Conservation (phyloP, 768 basidiomycete species). For the Kwoniella bestiolae region DNA sequence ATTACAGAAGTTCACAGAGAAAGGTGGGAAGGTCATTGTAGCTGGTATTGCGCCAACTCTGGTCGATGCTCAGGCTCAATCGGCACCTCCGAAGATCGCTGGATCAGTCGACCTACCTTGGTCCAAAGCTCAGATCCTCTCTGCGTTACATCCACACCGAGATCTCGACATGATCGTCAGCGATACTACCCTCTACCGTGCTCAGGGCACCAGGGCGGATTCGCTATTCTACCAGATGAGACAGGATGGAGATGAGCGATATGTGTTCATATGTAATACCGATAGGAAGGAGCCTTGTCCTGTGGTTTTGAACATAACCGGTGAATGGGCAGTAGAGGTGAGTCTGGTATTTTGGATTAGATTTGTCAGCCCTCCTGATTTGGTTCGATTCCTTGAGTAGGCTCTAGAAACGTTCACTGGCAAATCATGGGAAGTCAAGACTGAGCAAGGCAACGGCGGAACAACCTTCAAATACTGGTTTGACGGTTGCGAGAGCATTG, state of each 20-base stretch:
- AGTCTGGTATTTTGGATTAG: conserved; percentile 1
- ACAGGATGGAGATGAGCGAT: conserved; percentile 33
- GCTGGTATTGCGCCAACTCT: conserved; percentile 33
- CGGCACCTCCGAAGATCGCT: background rate
- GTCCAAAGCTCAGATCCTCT: conserved; percentile 29
- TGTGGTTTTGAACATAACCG: conserved; percentile 19
- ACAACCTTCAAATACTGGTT: conserved; percentile 37
- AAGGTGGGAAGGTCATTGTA: conserved; percentile 42
- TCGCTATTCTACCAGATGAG: conserved; percentile 40
- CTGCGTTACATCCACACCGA: conserved; percentile 23
- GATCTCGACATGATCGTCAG: conserved; percentile 34
- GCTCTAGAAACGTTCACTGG: conserved; percentile 33
- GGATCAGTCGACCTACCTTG: conserved; percentile 18
- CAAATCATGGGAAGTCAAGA: conserved; percentile 15
- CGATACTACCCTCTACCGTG: conserved; percentile 31
- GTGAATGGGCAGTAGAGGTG: conserved; percentile 27
- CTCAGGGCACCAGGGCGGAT: conserved; percentile 28
- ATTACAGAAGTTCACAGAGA: conserved; percentile 28
- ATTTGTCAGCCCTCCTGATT: too few species aligned
- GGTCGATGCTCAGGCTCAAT: conserved; percentile 26
- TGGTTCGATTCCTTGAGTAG: background rate
- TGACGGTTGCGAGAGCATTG: conserved; percentile 33
- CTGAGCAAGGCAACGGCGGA: conserved; percentile 19
- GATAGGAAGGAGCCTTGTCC: conserved; percentile 34
- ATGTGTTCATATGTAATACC: conserved; percentile 42